Conservation (phyloP, 2,329 filamentous ascomycete species). For the Fusarium pseudograminearum region DNA sequence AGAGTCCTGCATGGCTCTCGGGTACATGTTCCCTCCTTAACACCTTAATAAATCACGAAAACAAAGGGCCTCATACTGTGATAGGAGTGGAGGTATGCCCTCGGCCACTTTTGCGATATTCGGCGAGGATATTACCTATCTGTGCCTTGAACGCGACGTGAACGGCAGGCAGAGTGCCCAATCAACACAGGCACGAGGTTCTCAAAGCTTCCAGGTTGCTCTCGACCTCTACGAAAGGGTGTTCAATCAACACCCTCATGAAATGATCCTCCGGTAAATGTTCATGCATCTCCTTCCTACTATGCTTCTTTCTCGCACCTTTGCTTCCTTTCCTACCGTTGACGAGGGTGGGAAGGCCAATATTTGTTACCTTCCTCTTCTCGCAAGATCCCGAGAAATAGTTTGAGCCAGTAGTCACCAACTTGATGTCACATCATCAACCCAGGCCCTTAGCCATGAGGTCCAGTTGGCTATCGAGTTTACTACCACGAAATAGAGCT, state of each 20-base stretch:
- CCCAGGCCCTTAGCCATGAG: neutral
- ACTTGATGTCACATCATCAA: neutral
- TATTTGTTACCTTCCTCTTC: slow-evolving; percentile 25
- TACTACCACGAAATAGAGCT: neutral
- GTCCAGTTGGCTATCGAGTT: neutral
- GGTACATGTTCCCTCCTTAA: neutral
- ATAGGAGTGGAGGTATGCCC: neutral
- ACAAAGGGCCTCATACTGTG: slow-evolving; percentile 21
- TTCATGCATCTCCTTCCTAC: slow-evolving; percentile 1
- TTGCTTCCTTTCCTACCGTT: neutral
- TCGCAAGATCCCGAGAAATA: neutral
- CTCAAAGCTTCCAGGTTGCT: slow-evolving; percentile 19
- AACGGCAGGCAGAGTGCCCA: neutral
- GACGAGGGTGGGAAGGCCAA: neutral
- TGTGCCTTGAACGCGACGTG: neutral
- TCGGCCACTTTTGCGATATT: neutral
- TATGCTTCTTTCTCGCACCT: neutral
- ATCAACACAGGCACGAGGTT: slow-evolving; percentile 1
- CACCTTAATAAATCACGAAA: neutral
- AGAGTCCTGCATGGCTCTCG: neutral
- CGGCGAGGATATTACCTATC: neutral
- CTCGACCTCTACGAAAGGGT: slow-evolving; percentile 1
- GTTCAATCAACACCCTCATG: slow-evolving; percentile 1
- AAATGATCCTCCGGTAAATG: slow-evolving; percentile 1
- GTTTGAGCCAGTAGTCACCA: neutral